phyloP scores from a whole-genome alignment of 805 yeast species.

The Myxozyma udenii region DNA sequence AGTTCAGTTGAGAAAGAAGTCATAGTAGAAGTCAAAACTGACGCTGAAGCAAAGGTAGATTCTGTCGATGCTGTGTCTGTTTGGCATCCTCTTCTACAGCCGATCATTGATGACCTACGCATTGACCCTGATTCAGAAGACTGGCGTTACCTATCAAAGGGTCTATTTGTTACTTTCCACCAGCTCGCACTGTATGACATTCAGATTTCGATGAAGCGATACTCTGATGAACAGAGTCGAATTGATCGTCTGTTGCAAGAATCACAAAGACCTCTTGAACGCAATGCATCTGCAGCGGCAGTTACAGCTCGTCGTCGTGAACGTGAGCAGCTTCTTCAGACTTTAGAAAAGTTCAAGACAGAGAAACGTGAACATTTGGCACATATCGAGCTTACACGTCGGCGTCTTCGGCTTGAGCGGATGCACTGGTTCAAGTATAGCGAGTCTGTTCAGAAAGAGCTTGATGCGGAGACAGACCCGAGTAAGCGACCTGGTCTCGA shows the following conservation, averaged over 20 bases:
- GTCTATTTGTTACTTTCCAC: constrained; percentile 68
- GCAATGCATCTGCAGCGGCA: not conserved
- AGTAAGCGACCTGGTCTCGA: constrained; percentile 4
- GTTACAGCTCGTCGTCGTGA: not conserved
- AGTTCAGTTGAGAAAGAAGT: not conserved
- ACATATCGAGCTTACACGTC: constrained; percentile 40
- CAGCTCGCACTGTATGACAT: constrained; percentile 68
- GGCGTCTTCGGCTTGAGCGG: constrained; percentile 36
- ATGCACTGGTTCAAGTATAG: constrained; percentile 34
- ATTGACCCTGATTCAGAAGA: constrained; percentile 32
- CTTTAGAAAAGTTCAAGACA: constrained; percentile 18
- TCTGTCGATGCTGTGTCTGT: constrained; percentile 19
- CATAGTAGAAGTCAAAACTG: constrained; percentile 1
- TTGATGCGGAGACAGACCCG: constrained; percentile 3
- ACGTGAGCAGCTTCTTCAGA: constrained; percentile 10
- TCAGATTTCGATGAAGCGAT: constrained; percentile 50
- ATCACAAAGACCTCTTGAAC: constrained; percentile 23
- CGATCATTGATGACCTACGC: constrained; percentile 35
- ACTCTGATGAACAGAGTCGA: constrained; percentile 48
- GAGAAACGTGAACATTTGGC: constrained; percentile 49
- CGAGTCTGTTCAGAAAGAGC: not conserved
- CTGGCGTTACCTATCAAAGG: constrained; percentile 36
- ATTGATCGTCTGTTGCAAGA: constrained; percentile 34
- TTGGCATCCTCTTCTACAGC: constrained; percentile 43
- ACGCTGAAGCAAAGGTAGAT: not conserved